Conservation (phyloP, 805 yeast genomes). For the Ogataea thermomethanolica region DNA sequence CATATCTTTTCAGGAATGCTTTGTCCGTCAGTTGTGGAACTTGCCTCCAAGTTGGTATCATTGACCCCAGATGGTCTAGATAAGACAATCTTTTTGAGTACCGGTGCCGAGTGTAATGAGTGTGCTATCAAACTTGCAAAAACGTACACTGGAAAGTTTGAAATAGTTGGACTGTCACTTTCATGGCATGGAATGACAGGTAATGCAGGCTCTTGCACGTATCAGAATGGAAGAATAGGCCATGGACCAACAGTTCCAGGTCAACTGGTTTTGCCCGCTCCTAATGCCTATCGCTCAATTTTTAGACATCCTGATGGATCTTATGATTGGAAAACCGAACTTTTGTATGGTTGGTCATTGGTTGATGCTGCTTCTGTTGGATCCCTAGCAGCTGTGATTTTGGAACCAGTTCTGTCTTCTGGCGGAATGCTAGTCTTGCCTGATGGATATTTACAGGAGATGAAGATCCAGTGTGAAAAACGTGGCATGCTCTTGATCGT, state of each 20-base stretch:
- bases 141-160: slow-evolving; percentile 26
- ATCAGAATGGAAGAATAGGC: slow-evolving; percentile 28
- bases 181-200: slow-evolving; percentile 34
- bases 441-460: slow-evolving; percentile 29
- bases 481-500: slow-evolving; percentile 47
- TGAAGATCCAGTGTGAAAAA: slow-evolving; percentile 31
- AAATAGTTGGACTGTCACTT: slow-evolving; percentile 27
- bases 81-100: slow-evolving; percentile 26
- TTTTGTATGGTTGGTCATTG: slow-evolving; percentile 27
- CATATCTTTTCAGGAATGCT: slow-evolving; percentile 29
- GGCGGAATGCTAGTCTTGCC: slow-evolving; percentile 49
- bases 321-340: slow-evolving; percentile 30
- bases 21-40: slow-evolving; percentile 28
- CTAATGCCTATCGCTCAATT: slow-evolving; percentile 28
- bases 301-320: slow-evolving; percentile 28
- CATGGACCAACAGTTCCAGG: slow-evolving; percentile 31
- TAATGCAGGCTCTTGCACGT: slow-evolving; percentile 25
- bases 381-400: slow-evolving; percentile 48
- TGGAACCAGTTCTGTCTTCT: slow-evolving; percentile 51
- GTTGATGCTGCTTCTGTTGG: slow-evolving; percentile 29
- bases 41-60: slow-evolving; percentile 27
- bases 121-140: slow-evolving; percentile 34
- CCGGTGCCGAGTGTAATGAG: slow-evolving; percentile 35
- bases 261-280: slow-evolving; percentile 27
- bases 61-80: slow-evolving; percentile 25